Conservation (phyloP, 1,284 basidiomycete species). For the Peniophora sp. region DNA sequence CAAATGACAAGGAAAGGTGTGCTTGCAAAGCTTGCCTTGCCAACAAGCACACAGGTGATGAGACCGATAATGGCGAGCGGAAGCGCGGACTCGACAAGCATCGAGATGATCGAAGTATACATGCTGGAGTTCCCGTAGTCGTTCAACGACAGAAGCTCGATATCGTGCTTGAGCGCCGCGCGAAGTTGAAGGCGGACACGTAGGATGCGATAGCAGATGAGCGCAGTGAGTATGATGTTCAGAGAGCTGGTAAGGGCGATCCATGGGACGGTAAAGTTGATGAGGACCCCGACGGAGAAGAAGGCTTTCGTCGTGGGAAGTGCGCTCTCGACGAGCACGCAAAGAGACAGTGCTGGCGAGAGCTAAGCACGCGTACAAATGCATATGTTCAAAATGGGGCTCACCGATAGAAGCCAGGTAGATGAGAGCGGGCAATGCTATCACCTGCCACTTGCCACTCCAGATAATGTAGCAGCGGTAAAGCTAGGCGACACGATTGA, state of each 20-base stretch:
- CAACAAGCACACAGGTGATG: slow-evolving; percentile 9
- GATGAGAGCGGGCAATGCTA: slow-evolving; percentile 16
- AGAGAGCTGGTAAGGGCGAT: slow-evolving; percentile 14
- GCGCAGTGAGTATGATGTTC: slow-evolving; percentile 15
- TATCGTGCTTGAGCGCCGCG: slow-evolving; percentile 3
- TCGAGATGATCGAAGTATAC: slow-evolving; percentile 17
- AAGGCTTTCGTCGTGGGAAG: slow-evolving; percentile 8
- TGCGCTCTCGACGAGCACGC: slow-evolving; percentile 15
- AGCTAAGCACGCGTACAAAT: background rate
- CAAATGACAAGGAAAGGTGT: slow-evolving; percentile 10
- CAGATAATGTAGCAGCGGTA: slow-evolving; percentile 24
- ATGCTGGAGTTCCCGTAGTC: slow-evolving; percentile 3
- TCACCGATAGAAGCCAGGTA: slow-evolving; percentile 19
- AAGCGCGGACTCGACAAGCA: slow-evolving; percentile 19
- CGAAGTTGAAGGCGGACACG: slow-evolving; percentile 7
- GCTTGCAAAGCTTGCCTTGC: background rate
- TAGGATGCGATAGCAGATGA: slow-evolving; percentile 15
- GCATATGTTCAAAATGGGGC: slow-evolving; percentile 1
- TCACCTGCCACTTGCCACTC: slow-evolving; percentile 13
- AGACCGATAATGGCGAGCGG: slow-evolving; percentile 16
- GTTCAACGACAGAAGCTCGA: background rate
- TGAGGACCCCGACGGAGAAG: slow-evolving; percentile 9
- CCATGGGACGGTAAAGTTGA: slow-evolving; percentile 17
- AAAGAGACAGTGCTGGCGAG: slow-evolving; percentile 10
- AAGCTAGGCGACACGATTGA: slow-evolving; percentile 11